Evolutionary conservation across 495 filamentous ascomycete genomes (phyloP), one percentile per base, ranked within the genome.

Genomic region (Penicillium alfredii): DNA sequence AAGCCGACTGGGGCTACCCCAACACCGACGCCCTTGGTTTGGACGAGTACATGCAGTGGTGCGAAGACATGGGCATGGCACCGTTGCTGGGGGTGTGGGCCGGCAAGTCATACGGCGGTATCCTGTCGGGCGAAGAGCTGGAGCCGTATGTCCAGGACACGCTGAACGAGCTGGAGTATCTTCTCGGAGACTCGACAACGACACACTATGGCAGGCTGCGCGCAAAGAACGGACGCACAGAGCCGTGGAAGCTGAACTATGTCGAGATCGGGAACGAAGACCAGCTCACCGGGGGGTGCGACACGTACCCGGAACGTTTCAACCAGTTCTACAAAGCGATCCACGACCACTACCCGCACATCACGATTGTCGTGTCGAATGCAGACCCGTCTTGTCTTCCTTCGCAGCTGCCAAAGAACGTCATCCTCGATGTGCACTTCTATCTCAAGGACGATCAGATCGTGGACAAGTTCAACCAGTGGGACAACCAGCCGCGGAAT

Each of bases 1-100:
- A 72, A 10, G 78, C 73, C 17, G 61, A 72, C 25, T 85, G 81
- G 81, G 56, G 56, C 15, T 82, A 81, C 38, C 60, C 73, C 14
- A 73, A 78, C 24, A 78, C 74, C 4, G 71, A 81, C 37, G 81
- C 78, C 1, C 53, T 84, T 6, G 81, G 80, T 35, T 55, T 73
- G 4, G 55, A 64, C 28, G 81, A 84, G 47, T 84, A 81, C 51
- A 65, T 84, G 25, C 61, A 77, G 50, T 84, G 78, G 73, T 73
- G 71, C 22, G 73, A 82, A 44, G 80, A 84, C 39, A 68, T 82
- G 53, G 60, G 62, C 12, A 64, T 80, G 48, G 71, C 73, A 20
- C 65, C 76, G 1, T 60, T 81, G 4, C 58, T 81, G 9, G 74
- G 56, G 6, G 66, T 85, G 11, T 84, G 71, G 55, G 61, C 67